A percentile compares a stretch with the other conserved stretches of the same genome.
These are phyloP conservation scores for Brasilioporus rufonigricans DNA, from an alignment of 768 basidiomycete genomes.

Conservation along the genomic window DNA sequence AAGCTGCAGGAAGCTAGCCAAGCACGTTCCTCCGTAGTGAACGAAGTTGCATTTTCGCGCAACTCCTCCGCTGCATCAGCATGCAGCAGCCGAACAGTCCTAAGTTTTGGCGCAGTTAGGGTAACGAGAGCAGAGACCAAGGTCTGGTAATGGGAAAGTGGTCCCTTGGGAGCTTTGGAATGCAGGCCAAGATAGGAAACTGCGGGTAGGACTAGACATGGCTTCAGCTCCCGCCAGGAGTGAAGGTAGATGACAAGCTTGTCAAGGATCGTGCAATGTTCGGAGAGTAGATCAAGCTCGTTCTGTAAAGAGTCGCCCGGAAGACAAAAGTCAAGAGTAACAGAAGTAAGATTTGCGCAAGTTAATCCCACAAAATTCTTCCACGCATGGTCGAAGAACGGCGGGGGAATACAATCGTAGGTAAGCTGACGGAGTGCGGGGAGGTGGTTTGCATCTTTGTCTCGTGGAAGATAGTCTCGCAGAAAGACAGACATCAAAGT, in stretches of 20 bases:
- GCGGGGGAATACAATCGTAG: constrained; percentile 32
- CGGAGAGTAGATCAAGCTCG: constrained; percentile 26
- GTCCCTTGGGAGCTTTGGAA: constrained; percentile 15
- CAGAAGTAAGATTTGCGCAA: constrained; percentile 26
- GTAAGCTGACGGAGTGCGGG: constrained; percentile 31
- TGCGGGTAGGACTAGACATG: constrained; percentile 23
- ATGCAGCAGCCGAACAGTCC: constrained; percentile 21
- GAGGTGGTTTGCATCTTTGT: constrained; percentile 27
- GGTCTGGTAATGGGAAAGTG: constrained; percentile 13
- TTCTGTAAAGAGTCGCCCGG: constrained; percentile 22
- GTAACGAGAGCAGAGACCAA: constrained; percentile 25
- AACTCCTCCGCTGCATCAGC: constrained; percentile 12
- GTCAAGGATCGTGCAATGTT: constrained; percentile 23
- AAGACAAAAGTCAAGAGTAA: constrained; percentile 28
- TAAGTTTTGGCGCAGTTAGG: constrained; percentile 20
- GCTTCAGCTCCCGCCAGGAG: constrained; percentile 23
- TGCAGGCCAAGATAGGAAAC: constrained; percentile 26
- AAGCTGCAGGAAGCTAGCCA: constrained; percentile 11
- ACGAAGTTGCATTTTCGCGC: constrained; percentile 3
- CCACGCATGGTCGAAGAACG: constrained; percentile 29
- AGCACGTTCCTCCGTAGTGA: constrained; percentile 9
- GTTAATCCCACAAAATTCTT: constrained; percentile 25
- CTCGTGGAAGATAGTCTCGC: constrained; percentile 29
- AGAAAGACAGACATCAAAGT: constrained; percentile 28
- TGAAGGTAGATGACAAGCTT: constrained; percentile 27